A percentile compares a stretch with the other conserved stretches of the same genome.
Conservation (phyloP, 208 protist species). For the Trypanosoma scelopori region DNA sequence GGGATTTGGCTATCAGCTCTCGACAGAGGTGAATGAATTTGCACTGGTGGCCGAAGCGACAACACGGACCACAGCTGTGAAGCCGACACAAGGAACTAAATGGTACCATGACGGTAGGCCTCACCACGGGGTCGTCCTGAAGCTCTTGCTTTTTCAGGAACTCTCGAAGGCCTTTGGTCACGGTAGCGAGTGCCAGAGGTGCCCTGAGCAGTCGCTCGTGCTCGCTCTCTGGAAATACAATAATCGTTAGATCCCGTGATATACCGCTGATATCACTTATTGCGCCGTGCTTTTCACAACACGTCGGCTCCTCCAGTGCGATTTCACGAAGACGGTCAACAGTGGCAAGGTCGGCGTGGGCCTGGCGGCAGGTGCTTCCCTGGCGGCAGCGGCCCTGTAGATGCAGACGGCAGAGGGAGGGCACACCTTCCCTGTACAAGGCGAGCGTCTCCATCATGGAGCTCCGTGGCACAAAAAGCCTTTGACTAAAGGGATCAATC, state of each 20-base stretch:
- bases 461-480: constrained; percentile 63
- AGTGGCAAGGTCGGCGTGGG: constrained; percentile 58
- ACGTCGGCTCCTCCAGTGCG: constrained; percentile 71
- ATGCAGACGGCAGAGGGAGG: constrained; percentile 77
- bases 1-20: constrained; percentile 3
- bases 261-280: constrained; percentile 31
- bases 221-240: constrained; percentile 5
- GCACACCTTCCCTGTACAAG: constrained; percentile 73
- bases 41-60: constrained; percentile 79
- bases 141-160: constrained; percentile 37
- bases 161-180: constrained; percentile 60
- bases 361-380: constrained; percentile 72
- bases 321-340: constrained; percentile 47
- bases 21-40: constrained; percentile 85
- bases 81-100: constrained; percentile 67
- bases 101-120: constrained; percentile 47
- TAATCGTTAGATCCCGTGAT: constrained; percentile 7
- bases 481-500: constrained; percentile 79
- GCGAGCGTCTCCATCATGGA: constrained; percentile 72
- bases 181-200: constrained; percentile 29
- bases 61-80: constrained; percentile 65
- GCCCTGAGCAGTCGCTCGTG: constrained; percentile 6
- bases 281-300: constrained; percentile 63
- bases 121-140: background rate
- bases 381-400: constrained; percentile 81